phyloP scores from a whole-genome alignment of 2,329 filamentous ascomycete genomes.

The Colletotrichum limetticola region DNA sequence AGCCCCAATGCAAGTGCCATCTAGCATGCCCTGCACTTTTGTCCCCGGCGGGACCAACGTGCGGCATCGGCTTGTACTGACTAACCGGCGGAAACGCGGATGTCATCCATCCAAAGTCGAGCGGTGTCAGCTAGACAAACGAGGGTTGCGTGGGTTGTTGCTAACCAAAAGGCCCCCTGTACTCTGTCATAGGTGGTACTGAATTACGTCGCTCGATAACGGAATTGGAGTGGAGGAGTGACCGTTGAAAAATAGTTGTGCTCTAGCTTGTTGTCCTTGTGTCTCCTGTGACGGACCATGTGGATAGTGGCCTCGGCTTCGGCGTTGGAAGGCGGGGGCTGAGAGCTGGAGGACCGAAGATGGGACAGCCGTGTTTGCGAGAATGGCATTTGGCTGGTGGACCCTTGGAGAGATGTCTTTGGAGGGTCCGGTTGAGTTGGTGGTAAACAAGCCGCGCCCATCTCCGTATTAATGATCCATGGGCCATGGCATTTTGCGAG shows the following conservation, averaged over 20 bases:
- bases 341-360: conserved; percentile 7
- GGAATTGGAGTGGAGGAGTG: background rate
- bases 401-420: conserved; percentile 4
- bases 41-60: background rate
- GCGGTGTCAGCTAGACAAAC: background rate
- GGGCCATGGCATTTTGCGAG: conserved; percentile 2
- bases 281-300: background rate
- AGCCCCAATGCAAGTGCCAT: conserved; percentile 18
- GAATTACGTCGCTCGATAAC: background rate
- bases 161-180: background rate
- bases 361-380: conserved; percentile 24
- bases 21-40: background rate
- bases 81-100: background rate
- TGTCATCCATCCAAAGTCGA: background rate
- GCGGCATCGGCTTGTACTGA: background rate
- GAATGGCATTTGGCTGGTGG: conserved; percentile 25
- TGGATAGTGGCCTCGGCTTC: conserved; percentile 5
- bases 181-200: background rate
- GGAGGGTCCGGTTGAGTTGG: background rate
- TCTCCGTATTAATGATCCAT: background rate
- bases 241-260: background rate
- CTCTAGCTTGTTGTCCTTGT: background rate
- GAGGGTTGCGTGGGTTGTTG: background rate
- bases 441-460: background rate
- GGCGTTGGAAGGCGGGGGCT: background rate